Base-by-base conservation (phyloP, 2,329 filamentous ascomycete species). In the Cytospora paraplurivora region DNA sequence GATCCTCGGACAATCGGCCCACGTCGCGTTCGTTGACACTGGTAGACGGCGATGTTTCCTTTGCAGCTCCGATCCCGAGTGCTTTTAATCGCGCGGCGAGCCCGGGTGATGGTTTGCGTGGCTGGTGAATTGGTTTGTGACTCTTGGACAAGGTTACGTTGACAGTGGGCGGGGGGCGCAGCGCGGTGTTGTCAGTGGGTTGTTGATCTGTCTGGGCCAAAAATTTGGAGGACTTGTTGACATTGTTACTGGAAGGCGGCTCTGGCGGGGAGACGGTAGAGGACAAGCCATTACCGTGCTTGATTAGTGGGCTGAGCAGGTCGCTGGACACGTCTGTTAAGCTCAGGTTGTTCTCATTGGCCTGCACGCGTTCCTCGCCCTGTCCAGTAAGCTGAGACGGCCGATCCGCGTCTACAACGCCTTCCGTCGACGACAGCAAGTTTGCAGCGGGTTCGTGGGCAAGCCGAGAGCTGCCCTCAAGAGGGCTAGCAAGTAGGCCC, bases 1-100 rank as follows among this genome's bases (percentile, higher is more conserved):
- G 88, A 68, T 87, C 81, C 75, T 91, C 87, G 70, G 89, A 82
- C 61, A 92, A 85, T 65, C 89, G 86, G 68, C 89, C 89, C 70
- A 91, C 81, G 19, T 61, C 59, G 71, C 78, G 76, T 57, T 84
- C 81, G 74, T 67, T 69, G 57, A 72, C 71, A 32, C 74, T 68
- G 17, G 71, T 70, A 59, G 75, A 68, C 51, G 72, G 73, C 50
- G 76, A 72, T 67, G 76, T 69, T 64, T 77, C 76, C 67, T 77
- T 77, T 58, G 75, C 67, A 33, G 76, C 74, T 62, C 84, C 84
- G 67, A 89, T 87, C 47, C 86, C 86, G 52, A 89, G 78, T 50
- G 86, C 86, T 71, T 86, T 88, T 62, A 89, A 80, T 72, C 86
- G 84, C 65, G 85, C 86, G 68, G 86, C 86, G 58, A 89, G 78